A percentile compares a stretch with the other conserved stretches of the same genome.
Evolutionary conservation across 495 filamentous ascomycete species (phyloP).

Genomic region (Penicillium subrubescens): DNA sequence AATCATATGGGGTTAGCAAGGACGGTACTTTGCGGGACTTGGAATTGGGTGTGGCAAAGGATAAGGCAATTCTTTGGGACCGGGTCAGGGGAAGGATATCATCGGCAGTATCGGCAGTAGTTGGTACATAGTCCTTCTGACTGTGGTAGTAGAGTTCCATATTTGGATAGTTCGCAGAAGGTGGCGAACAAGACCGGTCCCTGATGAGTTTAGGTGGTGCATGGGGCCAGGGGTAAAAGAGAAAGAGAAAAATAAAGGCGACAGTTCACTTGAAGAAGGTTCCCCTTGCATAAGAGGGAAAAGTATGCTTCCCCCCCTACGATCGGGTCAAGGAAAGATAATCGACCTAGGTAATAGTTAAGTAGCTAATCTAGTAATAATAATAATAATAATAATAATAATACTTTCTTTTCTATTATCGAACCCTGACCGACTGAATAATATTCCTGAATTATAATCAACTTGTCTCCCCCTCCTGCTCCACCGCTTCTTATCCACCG

Average conservation of each 20-base stretch:
- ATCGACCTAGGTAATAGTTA: too few relatives aligned
- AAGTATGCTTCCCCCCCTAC: not conserved
- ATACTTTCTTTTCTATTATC: too few relatives aligned
- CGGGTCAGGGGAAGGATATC: not conserved
- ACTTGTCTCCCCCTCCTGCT: constrained; percentile 1
- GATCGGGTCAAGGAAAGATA: not conserved
- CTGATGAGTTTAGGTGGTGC: not conserved
- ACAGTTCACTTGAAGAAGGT: not conserved
- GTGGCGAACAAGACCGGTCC: constrained; percentile 11
- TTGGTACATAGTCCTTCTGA: too few relatives aligned
- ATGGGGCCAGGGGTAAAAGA: constrained; percentile 25
- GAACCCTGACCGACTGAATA: too few relatives aligned
- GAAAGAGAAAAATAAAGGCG: not conserved
- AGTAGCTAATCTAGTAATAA: too few relatives aligned
- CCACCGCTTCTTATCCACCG: constrained; percentile 12
- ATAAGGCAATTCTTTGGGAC: not conserved
- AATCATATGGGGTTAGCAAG: not conserved
- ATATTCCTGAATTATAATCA: not conserved
- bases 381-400: too few relatives aligned
- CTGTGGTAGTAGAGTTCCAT: too few relatives aligned
- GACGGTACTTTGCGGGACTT: not conserved
- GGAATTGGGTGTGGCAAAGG: not conserved
- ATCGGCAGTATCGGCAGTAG: not conserved
- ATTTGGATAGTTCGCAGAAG: constrained; percentile 3
- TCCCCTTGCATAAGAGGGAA: constrained; percentile 20